Evolutionary conservation across 106 monocot genomes (phyloP).

Genomic region (Acorus calamus): DNA sequence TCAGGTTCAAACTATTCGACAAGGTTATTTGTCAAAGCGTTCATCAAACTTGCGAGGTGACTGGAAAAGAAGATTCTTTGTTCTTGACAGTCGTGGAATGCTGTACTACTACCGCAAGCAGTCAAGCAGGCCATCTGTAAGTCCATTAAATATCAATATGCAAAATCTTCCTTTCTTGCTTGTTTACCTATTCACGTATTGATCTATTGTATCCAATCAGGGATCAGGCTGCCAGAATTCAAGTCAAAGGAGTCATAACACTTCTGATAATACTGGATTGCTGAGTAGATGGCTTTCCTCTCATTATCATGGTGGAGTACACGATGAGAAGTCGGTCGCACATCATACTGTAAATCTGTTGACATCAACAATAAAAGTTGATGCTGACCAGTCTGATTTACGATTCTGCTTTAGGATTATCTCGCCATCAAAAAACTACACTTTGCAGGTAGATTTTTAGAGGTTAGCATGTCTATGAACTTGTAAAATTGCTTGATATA

Average conservation of each 20-base stretch:
- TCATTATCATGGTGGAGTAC: constrained; percentile 89
- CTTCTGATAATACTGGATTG: constrained; percentile 78
- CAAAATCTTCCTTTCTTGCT: background rate
- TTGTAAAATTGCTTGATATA: too few species aligned
- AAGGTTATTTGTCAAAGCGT: constrained; percentile 98
- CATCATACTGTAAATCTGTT: constrained; percentile 95
- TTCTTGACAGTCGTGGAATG: constrained; percentile 99
- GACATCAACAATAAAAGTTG: constrained; percentile 97
- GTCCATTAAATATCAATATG: constrained; percentile 3
- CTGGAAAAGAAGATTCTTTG: constrained; percentile 99
- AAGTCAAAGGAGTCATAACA: constrained; percentile 52
- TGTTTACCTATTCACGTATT: background rate
- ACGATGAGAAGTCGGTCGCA: constrained; percentile 96
- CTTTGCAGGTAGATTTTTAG: constrained; percentile 61
- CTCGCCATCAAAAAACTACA: constrained; percentile 93
- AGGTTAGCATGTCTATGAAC: too few species aligned
- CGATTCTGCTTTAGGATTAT: constrained; percentile 99
- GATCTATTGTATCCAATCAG: constrained; percentile 13
- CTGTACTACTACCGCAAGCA: constrained; percentile 97
- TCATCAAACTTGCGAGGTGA: constrained; percentile 98
- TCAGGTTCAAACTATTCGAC: constrained; percentile 98
- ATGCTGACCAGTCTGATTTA: constrained; percentile 97
- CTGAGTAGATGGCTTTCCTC: constrained; percentile 96
- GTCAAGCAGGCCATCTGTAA: constrained; percentile 77
- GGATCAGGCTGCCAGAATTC: constrained; percentile 47